Percentiles rank a stretch among this genome's conserved stretches.
phyloP scores from a whole-genome alignment of 257 asterid species.

The Penstemon davidsonii region DNA sequence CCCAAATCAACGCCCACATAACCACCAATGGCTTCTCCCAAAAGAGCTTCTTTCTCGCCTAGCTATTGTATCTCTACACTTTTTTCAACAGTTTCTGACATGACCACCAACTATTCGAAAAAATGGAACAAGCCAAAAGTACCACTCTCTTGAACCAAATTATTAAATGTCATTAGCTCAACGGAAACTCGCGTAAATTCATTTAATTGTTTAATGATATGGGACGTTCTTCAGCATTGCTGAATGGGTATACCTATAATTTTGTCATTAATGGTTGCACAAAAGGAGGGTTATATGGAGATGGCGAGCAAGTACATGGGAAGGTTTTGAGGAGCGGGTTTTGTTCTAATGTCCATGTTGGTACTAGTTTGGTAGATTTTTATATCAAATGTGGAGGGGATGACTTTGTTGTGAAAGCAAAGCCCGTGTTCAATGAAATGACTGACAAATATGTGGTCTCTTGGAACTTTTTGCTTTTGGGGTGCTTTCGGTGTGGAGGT shows the following conservation, averaged over 20 bases:
- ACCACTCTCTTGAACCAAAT: slow-evolving; percentile 70
- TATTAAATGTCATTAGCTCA: slow-evolving; percentile 44
- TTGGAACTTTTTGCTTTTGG: slow-evolving; percentile 73
- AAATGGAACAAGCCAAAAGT: slow-evolving; percentile 50
- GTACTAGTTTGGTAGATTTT: slow-evolving; percentile 67
- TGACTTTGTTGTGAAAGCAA: slow-evolving; percentile 34
- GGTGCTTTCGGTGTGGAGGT: slow-evolving; percentile 49
- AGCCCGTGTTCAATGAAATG: slow-evolving; percentile 68
- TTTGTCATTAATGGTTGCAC: slow-evolving; percentile 56
- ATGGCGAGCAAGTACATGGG: slow-evolving; percentile 72
- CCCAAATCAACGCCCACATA: slow-evolving; percentile 63
- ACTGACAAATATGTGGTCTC: slow-evolving; percentile 55
- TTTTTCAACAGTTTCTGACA: slow-evolving; percentile 37
- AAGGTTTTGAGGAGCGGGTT: slow-evolving; percentile 57
- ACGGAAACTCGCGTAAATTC: slow-evolving; percentile 39
- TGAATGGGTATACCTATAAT: slow-evolving; percentile 68
- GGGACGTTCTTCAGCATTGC: slow-evolving; percentile 42
- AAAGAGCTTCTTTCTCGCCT: slow-evolving; percentile 66
- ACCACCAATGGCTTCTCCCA: slow-evolving; percentile 50
- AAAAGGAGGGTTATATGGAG: slow-evolving; percentile 49
- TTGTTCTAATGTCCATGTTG: slow-evolving; percentile 53
- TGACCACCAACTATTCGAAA: slow-evolving; percentile 56
- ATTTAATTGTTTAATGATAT: slow-evolving; percentile 41
- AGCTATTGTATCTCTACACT: slow-evolving; percentile 47
- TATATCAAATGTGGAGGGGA: slow-evolving; percentile 49